Conservation (phyloP, 1,284 basidiomycete species). For the Cerrena zonata region DNA sequence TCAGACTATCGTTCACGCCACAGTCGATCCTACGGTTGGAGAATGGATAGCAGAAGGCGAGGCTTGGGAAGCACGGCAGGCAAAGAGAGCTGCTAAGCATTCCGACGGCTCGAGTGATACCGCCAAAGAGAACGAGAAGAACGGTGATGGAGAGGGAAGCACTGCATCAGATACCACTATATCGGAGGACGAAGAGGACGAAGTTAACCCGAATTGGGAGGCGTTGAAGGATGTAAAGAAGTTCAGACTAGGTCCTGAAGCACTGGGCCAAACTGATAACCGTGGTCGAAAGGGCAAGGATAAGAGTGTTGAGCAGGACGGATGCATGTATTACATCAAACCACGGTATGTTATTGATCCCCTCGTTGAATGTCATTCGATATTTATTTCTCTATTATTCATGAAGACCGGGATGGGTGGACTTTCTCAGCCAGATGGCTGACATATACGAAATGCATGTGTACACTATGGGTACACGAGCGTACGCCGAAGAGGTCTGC, state of each 20-base stretch:
- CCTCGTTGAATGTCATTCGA: too few species aligned
- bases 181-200: slow-evolving; percentile 37
- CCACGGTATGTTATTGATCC: slow-evolving; percentile 59
- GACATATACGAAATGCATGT: slow-evolving; percentile 96
- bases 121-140: slow-evolving; percentile 21
- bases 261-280: slow-evolving; percentile 46
- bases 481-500: slow-evolving; percentile 94
- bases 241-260: slow-evolving; percentile 82
- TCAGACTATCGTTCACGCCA: slow-evolving; percentile 97
- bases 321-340: slow-evolving; percentile 96
- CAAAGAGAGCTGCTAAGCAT: slow-evolving; percentile 37
- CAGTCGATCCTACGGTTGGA: slow-evolving; percentile 95
- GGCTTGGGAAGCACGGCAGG: slow-evolving; percentile 59
- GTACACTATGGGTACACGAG: slow-evolving; percentile 97
- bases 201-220: slow-evolving; percentile 83
- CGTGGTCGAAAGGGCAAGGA: slow-evolving; percentile 48
- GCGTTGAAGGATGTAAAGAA: slow-evolving; percentile 84
- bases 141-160: slow-evolving; percentile 37
- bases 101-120: slow-evolving; percentile 17
- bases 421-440: slow-evolving; percentile 71
- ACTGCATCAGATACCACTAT: slow-evolving; percentile 28
- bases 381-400: slow-evolving; percentile 6
- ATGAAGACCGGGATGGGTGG: slow-evolving; percentile 76
- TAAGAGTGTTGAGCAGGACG: slow-evolving; percentile 63
- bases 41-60: slow-evolving; percentile 90